phyloP scores from a whole-genome alignment of 352 stramenopile species.

The Blastocystis sp. region DNA sequence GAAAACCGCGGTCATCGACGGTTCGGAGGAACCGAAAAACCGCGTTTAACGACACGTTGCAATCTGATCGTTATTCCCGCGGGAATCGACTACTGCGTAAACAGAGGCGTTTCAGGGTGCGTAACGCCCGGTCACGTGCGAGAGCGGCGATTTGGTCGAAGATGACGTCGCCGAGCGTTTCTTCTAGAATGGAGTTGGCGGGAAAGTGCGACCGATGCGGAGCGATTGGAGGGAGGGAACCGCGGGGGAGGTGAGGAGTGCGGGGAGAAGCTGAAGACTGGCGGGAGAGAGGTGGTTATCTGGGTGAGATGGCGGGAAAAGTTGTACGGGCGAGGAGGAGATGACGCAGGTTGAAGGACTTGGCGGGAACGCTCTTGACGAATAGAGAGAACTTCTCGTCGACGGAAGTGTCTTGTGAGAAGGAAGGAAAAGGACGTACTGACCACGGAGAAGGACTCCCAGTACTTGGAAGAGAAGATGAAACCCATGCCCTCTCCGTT shows the following conservation, averaged over 20 bases:
- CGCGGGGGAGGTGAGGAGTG: background rate
- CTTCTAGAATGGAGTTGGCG: background rate
- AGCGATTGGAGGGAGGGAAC: conserved; percentile 30
- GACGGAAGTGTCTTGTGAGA: background rate
- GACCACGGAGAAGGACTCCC: conserved; percentile 31
- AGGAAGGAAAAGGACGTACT: background rate
- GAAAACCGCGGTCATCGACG: background rate
- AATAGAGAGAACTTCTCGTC: conserved; percentile 12
- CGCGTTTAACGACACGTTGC: background rate
- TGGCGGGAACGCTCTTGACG: background rate
- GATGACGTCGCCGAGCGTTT: background rate
- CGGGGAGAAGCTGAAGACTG: background rate
- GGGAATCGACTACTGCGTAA: background rate
- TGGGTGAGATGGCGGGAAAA: background rate
- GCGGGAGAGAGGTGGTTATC: conserved; percentile 19
- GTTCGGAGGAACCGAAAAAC: background rate
- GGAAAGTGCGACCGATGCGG: background rate
- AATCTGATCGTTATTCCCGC: background rate
- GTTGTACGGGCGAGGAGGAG: background rate
- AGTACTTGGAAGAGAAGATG: conserved; percentile 39
- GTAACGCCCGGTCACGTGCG: background rate
- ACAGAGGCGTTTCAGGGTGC: background rate
- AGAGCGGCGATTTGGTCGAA: background rate
- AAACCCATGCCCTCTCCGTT: conserved; percentile 27
- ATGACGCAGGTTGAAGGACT: conserved; percentile 2